Base-by-base conservation (phyloP, 768 basidiomycete species). In the Phallus indusiatus region DNA sequence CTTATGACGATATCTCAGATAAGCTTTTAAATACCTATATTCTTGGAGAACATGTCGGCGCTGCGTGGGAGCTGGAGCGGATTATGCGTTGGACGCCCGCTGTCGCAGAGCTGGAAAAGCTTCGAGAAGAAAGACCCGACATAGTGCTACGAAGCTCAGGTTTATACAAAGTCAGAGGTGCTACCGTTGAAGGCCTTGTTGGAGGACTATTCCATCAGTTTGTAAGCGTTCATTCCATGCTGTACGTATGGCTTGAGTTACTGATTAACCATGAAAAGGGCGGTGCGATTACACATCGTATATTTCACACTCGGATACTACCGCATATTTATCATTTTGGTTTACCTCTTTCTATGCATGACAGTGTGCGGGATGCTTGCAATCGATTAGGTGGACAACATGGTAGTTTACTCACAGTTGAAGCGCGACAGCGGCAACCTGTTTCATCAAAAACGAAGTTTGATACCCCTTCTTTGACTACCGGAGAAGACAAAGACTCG, bases 171-270 rank as follows among this genome's bases (percentile, higher is more conserved):
- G 83, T 90, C 18, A 80, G 85, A 65, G 90, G 90, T 1, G 83
- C 87, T 59, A 78, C 84, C 0, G 86, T 90, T 5, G 82, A 86
- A 64, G 90, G 86, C 2, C 75, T 90, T 16, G 70, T 90, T 33
- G 90, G 90, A 21, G 87, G 83, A 6, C 78, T 90, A 12, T 89
- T 83, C 65, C 82, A 85, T 65, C 88, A 93, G 74, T 88, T 84
- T 69, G 90, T 92, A 66, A 60, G 88, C 76, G 55, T 35, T 59
- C 62, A 54, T 9, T 11, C 10, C 20, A 47, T 21, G 8, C 33
- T n/a, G 17, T 2, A 9, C 47, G 8, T 60, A 16, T n/a, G 22
- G 9, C 56, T 52, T 54, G 35, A 24, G 9, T 24, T 49, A 12
- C 22, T 51, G 34, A 47, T 47, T 61, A 21, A n/a, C 61, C 14